These are phyloP conservation scores for Mucor lusitanicus DNA, from an alignment of 371 early-diverging fungal species.

Conservation along the genomic window DNA sequence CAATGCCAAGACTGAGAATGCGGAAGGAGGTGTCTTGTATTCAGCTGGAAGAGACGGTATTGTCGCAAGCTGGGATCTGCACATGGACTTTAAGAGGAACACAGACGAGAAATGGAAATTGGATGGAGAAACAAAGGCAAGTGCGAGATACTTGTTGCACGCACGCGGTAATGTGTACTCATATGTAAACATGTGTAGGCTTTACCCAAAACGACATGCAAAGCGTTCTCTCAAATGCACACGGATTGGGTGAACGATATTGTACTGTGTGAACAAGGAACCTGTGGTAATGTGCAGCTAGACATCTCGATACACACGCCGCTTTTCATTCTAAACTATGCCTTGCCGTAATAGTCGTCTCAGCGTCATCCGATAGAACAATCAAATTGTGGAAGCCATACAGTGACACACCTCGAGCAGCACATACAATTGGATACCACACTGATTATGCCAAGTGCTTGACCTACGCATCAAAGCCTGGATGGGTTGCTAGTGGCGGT, in stretches of 20 bases:
- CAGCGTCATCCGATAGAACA: slow-evolving; percentile 92
- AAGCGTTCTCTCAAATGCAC: slow-evolving; percentile 81
- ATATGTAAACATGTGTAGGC: slow-evolving; percentile 7
- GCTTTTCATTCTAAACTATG: no score
- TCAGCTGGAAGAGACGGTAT: slow-evolving; percentile 91
- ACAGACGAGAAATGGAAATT: slow-evolving; percentile 14
- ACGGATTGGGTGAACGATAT: slow-evolving; percentile 97
- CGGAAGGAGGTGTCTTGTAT: slow-evolving; percentile 73
- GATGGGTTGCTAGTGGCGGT: slow-evolving; percentile 92
- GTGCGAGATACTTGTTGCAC: neutral
- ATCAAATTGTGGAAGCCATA: slow-evolving; percentile 83
- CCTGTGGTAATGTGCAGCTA: slow-evolving; percentile 27
- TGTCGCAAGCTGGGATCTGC: slow-evolving; percentile 86
- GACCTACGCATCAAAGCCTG: slow-evolving; percentile 67
- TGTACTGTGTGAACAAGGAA: slow-evolving; percentile 58
- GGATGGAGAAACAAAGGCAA: slow-evolving; percentile 13
- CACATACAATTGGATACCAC: slow-evolving; percentile 81
- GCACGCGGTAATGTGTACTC: neutral
- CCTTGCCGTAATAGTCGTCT: slow-evolving; percentile 60
- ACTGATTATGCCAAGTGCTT: slow-evolving; percentile 84
- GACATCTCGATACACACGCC: neutral
- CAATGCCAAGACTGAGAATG: slow-evolving; percentile 13
- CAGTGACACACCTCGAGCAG: slow-evolving; percentile 36
- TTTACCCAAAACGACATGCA: slow-evolving; percentile 58
- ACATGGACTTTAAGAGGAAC: slow-evolving; percentile 39